These are phyloP conservation scores for Aquilaria malaccensis DNA, from an alignment of 345 rosid genomes.

Conservation along the genomic window DNA sequence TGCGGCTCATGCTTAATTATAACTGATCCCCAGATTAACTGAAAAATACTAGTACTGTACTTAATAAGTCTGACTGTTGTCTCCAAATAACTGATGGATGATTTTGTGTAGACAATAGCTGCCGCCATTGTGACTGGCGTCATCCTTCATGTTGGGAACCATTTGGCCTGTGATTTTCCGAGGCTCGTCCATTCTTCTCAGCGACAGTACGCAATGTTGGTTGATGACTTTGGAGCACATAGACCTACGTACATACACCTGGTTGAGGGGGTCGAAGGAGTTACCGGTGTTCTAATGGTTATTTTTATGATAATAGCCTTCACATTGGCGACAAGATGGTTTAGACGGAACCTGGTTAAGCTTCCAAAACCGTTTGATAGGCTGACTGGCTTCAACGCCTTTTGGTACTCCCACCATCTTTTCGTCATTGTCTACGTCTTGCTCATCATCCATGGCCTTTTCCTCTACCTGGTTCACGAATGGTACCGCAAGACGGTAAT, in stretches of 20 bases:
- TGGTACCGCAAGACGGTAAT: slow-evolving; percentile 88
- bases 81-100: background rate
- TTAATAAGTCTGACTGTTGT: background rate
- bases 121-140: slow-evolving; percentile 83
- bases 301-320: slow-evolving; percentile 70
- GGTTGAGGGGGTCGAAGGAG: slow-evolving; percentile 58
- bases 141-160: slow-evolving; percentile 74
- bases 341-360: slow-evolving; percentile 63
- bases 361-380: slow-evolving; percentile 89
- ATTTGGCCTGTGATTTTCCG: slow-evolving; percentile 89
- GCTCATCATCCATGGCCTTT: slow-evolving; percentile 63
- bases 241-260: slow-evolving; percentile 66
- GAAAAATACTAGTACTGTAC: background rate
- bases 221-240: slow-evolving; percentile 42
- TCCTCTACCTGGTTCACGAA: slow-evolving; percentile 59
- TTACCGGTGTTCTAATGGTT: slow-evolving; percentile 81
- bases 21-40: background rate
- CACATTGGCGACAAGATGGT: slow-evolving; percentile 74
- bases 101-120: slow-evolving; percentile 64
- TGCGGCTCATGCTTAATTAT: too few species aligned
- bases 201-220: slow-evolving; percentile 17
- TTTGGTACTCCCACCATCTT: slow-evolving; percentile 97
- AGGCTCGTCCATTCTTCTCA: slow-evolving; percentile 41
- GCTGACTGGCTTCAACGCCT: slow-evolving; percentile 90
- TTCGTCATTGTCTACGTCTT: slow-evolving; percentile 63